phyloP scores from a whole-genome alignment of 2,329 filamentous ascomycete species.

The Pestalotiopsis sp. region DNA sequence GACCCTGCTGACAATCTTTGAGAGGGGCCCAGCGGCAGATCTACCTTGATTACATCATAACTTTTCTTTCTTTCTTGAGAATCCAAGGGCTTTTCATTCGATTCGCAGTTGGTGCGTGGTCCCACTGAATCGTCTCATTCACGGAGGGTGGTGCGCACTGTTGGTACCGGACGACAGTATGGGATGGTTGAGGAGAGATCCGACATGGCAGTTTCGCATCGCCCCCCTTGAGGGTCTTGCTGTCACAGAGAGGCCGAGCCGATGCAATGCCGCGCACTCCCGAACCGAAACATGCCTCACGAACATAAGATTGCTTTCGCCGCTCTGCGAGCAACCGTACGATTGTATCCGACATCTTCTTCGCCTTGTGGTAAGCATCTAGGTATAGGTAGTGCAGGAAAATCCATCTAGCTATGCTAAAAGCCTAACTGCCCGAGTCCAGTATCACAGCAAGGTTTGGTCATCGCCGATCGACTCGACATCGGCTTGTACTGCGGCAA shows the following conservation, averaged over 20 bases:
- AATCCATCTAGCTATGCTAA: background rate
- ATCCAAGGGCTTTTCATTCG: background rate
- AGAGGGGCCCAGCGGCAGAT: constrained; percentile 4
- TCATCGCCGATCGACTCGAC: background rate
- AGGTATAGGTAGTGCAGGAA: too few species aligned
- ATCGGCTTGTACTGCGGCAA: background rate
- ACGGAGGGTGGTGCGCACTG: background rate
- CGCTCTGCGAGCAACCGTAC: background rate
- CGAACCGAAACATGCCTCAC: background rate
- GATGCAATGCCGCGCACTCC: constrained; percentile 3
- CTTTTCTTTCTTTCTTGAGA: background rate
- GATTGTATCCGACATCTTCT: background rate
- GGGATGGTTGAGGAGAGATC: background rate
- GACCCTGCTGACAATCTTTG: background rate
- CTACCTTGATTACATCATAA: constrained; percentile 7
- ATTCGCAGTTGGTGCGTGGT: background rate
- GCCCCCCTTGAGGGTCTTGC: background rate
- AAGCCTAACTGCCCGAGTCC: background rate
- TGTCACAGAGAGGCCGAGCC: background rate
- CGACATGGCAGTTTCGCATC: constrained; percentile 9
- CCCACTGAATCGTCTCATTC: background rate
- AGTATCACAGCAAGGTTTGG: background rate
- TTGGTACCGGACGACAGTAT: background rate
- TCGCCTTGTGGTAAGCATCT: background rate
- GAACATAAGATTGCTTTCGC: background rate